Percentiles rank a stretch among this genome's conserved stretches.
Conservation (phyloP, 2,329 filamentous ascomycete species). For the Penicillium occitanis region DNA sequence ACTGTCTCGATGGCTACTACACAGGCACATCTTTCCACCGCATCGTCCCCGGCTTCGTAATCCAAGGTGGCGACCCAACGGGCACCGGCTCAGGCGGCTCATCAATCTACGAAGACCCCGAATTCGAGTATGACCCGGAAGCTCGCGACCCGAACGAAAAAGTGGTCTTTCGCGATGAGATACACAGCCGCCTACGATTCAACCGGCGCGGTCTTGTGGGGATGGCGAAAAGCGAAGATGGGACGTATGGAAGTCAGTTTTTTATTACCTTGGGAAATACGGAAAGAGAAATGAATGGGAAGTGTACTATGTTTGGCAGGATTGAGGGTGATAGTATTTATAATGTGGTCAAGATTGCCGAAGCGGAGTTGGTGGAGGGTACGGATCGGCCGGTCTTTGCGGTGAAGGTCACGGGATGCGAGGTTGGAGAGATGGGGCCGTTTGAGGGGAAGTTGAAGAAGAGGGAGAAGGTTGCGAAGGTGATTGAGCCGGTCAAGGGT, state of each 20-base stretch:
- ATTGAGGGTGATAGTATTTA: conserved; percentile 94
- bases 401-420: conserved; percentile 63
- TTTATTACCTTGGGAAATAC: conserved; percentile 85
- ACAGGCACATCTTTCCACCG: conserved; percentile 92
- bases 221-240: conserved; percentile 77
- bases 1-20: conserved; percentile 94
- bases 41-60: conserved; percentile 83
- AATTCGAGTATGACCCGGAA: conserved; percentile 55
- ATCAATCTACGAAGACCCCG: conserved; percentile 77
- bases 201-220: conserved; percentile 85
- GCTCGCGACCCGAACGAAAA: conserved; percentile 49
- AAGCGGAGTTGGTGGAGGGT: conserved; percentile 75
- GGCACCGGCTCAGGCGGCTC: conserved; percentile 89
- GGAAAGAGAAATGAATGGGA: conserved; percentile 78
- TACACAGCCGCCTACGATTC: conserved; percentile 89
- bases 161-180: conserved; percentile 80
- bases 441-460: conserved; percentile 48
- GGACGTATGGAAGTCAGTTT: conserved; percentile 93
- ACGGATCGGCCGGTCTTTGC: conserved; percentile 84
- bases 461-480: conserved; percentile 38
- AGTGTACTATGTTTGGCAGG: conserved; percentile 91
- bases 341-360: conserved; percentile 90
- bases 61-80: conserved; percentile 93
- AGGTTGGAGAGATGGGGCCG: conserved; percentile 48
- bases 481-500: conserved; percentile 26